These are phyloP conservation scores for Carallia brachiata DNA, from an alignment of 345 rosid species.

Conservation along the genomic window DNA sequence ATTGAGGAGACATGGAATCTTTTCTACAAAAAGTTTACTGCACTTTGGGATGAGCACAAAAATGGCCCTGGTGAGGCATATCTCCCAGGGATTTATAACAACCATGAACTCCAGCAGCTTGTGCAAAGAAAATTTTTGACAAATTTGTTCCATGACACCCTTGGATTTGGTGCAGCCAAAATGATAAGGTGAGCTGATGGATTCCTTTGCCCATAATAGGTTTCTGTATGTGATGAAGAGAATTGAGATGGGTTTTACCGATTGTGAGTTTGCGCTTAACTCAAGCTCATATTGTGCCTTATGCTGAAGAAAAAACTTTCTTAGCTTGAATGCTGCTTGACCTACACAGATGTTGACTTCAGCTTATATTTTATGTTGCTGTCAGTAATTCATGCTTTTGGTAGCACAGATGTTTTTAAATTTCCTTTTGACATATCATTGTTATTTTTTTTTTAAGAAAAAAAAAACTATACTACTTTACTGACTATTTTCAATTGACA, in stretches of 20 bases:
- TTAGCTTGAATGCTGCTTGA: too few relatives aligned
- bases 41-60: conserved; percentile 73
- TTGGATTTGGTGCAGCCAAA: conserved; percentile 95
- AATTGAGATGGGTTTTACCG: too few relatives aligned
- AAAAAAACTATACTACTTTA: background rate
- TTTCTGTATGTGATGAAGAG: background rate
- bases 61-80: conserved; percentile 86
- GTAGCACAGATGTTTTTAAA: background rate
- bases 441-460: background rate
- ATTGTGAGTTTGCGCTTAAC: too few relatives aligned
- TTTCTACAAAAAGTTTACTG: conserved; percentile 56
- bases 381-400: background rate
- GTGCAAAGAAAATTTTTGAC: conserved; percentile 57
- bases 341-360: too few relatives aligned
- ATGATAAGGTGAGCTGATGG: conserved; percentile 66
- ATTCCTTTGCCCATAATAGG: background rate
- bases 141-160: conserved; percentile 73
- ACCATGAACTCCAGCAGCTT: conserved; percentile 55
- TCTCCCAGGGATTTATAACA: conserved; percentile 72
- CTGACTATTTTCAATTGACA: conserved; percentile 21
- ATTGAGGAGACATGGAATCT: conserved; percentile 76
- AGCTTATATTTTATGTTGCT: background rate
- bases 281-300: too few relatives aligned
- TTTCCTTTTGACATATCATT: background rate
- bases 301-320: too few relatives aligned